Percentiles rank a stretch among this genome's conserved stretches.
phyloP scores from a whole-genome alignment of 495 filamentous ascomycete genomes.

The Monascus purpureus region DNA sequence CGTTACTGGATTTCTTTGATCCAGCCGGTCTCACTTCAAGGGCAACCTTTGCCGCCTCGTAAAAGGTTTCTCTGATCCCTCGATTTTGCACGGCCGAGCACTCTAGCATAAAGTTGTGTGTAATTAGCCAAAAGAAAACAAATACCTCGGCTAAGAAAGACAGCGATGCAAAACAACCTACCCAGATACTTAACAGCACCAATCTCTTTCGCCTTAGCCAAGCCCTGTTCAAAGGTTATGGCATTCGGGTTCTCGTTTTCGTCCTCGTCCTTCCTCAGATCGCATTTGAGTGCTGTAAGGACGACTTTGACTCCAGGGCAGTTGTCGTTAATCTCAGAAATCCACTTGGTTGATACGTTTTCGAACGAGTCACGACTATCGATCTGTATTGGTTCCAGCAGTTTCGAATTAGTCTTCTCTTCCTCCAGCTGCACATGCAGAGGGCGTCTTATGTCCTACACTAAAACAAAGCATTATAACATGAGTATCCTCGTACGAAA shows the following conservation, averaged over 20 bases:
- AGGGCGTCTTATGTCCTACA: constrained; percentile 23
- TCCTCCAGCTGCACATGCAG: neutral
- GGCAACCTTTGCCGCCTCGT: constrained; percentile 93
- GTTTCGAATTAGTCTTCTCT: too few species aligned
- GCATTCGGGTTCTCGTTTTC: constrained; percentile 46
- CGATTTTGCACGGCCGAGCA: constrained; percentile 97
- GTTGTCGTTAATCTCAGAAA: constrained; percentile 93
- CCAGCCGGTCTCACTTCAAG: constrained; percentile 59
- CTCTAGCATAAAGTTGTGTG: constrained; percentile 38
- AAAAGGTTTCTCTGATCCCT: constrained; percentile 96
- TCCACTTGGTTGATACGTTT: constrained; percentile 97
- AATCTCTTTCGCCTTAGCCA: constrained; percentile 86
- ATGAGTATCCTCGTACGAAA: constrained; percentile 96
- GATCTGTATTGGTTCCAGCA: constrained; percentile 30
- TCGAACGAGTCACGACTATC: constrained; percentile 93
- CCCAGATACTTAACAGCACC: constrained; percentile 77
- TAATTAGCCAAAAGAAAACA: constrained; percentile 2
- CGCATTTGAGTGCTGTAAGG: constrained; percentile 93
- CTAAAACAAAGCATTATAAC: constrained; percentile 97
- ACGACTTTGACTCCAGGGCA: constrained; percentile 90
- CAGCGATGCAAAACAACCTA: constrained; percentile 18
- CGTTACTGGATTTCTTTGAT: constrained; percentile 17
- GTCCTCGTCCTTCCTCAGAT: constrained; percentile 63
- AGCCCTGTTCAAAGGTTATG: constrained; percentile 84
- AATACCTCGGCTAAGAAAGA: neutral